Percentiles rank a stretch among this genome's conserved stretches.
Evolutionary conservation across 1,284 basidiomycete genomes (phyloP).

Genomic region (Apiotrichum domesticum): DNA sequence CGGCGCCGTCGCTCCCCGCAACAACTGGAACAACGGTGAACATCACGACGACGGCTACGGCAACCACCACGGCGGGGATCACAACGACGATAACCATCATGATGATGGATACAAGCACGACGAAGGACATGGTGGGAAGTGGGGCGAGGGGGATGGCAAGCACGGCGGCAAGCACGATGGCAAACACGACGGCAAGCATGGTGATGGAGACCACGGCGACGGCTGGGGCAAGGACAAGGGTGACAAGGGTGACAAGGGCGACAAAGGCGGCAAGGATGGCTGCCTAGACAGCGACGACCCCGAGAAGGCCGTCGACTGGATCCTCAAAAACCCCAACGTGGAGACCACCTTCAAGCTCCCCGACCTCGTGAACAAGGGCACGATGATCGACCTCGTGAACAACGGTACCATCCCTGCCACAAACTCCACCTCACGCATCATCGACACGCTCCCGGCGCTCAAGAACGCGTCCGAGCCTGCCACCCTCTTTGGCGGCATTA

Average conservation of each 20-base stretch:
- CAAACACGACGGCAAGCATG: neutral
- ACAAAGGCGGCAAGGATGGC: neutral
- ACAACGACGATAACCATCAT: neutral
- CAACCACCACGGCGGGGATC: neutral
- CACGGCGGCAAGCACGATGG: neutral
- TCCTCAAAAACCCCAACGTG: constrained; percentile 6
- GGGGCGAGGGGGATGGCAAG: neutral
- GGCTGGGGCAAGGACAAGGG: neutral
- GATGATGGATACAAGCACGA: neutral
- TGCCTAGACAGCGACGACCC: neutral
- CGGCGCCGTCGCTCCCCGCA: no score
- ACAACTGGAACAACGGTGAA: neutral
- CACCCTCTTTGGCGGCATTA: constrained; percentile 4
- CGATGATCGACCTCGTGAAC: constrained; percentile 2
- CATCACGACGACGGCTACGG: neutral
- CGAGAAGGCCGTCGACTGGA: neutral
- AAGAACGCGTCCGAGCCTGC: neutral
- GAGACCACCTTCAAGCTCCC: neutral
- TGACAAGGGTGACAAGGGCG: neutral
- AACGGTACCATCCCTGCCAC: constrained; percentile 1
- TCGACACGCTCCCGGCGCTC: constrained; percentile 4
- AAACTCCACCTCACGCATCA: constrained; percentile 3
- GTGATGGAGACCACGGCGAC: neutral
- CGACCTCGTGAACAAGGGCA: neutral
- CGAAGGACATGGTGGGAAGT: neutral